Percentiles rank a stretch among this genome's conserved stretches.
phyloP scores from a whole-genome alignment of 1,284 basidiomycete species.

The Ustilago crameri region DNA sequence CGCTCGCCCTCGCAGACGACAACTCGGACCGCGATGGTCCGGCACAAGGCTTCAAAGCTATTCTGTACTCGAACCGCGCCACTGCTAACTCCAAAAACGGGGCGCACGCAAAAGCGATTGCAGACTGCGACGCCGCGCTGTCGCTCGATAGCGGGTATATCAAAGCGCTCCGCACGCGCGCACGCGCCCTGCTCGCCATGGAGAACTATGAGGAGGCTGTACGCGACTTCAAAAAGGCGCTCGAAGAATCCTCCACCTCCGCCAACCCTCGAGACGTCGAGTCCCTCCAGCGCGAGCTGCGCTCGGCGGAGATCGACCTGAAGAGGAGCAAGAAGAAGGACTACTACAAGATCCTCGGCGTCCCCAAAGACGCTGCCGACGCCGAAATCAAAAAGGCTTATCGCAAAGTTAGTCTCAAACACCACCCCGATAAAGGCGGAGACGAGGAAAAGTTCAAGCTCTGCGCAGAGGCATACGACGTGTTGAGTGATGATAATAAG shows the following conservation, averaged over 20 bases:
- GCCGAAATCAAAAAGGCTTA: constrained; percentile 80
- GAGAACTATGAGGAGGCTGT: constrained; percentile 81
- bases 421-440: constrained; percentile 68
- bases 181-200: constrained; percentile 78
- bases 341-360: constrained; percentile 84
- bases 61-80: constrained; percentile 83
- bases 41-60: constrained; percentile 71
- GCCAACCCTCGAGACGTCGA: constrained; percentile 72
- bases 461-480: constrained; percentile 63
- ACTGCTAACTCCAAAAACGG: constrained; percentile 80
- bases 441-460: constrained; percentile 68
- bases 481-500: constrained; percentile 63
- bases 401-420: constrained; percentile 62
- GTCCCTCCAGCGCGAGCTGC: constrained; percentile 74
- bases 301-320: constrained; percentile 59
- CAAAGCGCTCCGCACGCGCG: constrained; percentile 86
- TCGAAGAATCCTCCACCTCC: constrained; percentile 72
- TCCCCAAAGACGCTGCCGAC: constrained; percentile 79
- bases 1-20: constrained; percentile 52
- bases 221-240: constrained; percentile 80
- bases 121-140: constrained; percentile 78
- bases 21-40: constrained; percentile 48
- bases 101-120: constrained; percentile 76
- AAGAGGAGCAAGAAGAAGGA: constrained; percentile 66
- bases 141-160: constrained; percentile 76